Base-by-base conservation (phyloP, 2,329 filamentous ascomycete genomes). In the Hypoxylon rubiginosum region DNA sequence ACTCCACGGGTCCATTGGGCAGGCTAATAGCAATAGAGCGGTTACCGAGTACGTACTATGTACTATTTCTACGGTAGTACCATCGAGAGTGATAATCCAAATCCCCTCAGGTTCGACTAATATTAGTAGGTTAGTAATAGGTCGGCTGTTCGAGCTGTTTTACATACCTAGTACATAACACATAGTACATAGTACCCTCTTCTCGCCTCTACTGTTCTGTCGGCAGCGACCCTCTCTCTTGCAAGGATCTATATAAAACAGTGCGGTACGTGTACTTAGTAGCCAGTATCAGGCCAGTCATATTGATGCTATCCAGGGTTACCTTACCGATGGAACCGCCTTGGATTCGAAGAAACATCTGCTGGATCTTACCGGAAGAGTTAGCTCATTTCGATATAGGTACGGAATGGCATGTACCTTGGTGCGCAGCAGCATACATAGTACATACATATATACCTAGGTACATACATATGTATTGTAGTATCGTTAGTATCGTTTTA, bases 281-380 rank as follows among this genome's bases (percentile, higher is more conserved):
- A 52, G 64, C 46, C 32, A 68, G 60, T 64, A 66, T 71, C 63
- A 64, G 67, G 34, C 73, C 73, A 73, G 71, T 72, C 67, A 71
- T 66, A 61, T 70, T 69, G 60, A 52, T 48, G 54, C 39, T 55
- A 58, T 65, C 71, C 64, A 73, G 73, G 72, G 74, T 71, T 76
- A 74, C 73, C 75, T 72, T 72, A 72, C 72, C 69, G 70, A 76
- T 74, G 75, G 74, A 75, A 76, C 74, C 71, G 72, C 69, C 68
- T 70, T 67, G 71, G 70, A 71, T 69, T 72, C 68, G 65, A 68
- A 73, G 65, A 68, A 73, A 66, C 71, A 67, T 74, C 68, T 69
- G 63, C 73, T 74, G 72, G 68, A 70, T 74, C 67, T 65, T 74
- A 72, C 74, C 72, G 72, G 72, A 72, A 72, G 62, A 68, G 68